Evolutionary conservation across 1,139 yeast species (phyloP), one percentile per base, ranked within the genome.

Genomic region (Sugiyamaella grinbergsii): DNA sequence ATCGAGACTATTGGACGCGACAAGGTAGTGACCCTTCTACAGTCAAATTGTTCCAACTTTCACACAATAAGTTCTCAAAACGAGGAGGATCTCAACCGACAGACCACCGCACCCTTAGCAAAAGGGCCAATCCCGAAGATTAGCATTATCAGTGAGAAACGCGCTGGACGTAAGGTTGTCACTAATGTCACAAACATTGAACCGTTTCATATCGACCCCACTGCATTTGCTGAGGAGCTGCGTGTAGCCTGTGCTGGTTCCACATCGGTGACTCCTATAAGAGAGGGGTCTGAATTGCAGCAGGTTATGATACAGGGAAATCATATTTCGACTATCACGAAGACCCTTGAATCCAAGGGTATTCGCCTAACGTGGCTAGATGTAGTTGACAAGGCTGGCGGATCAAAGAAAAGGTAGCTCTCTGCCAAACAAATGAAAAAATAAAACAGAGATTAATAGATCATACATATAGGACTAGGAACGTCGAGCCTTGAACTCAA

Each of bases 281-380:
- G 54, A 39, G 70, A 66, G 39, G 70, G 69, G 2, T 52, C 62
- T 8, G 80, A 78, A 22, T 63, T 77, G 5, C 69, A 74, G 23
- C 95, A 87, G 59, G 90, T 91, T 1, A 76, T 82, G 45, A 95
- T 93, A 2, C 98, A 93, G 68, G 98, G 98, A 0, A 88, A 94
- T 2, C 98, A 93, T 64, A 83, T 84, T 13, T 77, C 79, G 47
- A 68, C 78, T 1, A 80, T 87, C 11, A 71, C 75, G 16, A 82
- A 81, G 3, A 66, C 83, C 33, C 71, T 91, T 53, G 77, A 76
- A 28, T 77, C 82, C 55, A 72, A 74, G 50, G 96, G 97, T 0
- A 70, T 93, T 16, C 83, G 86, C 20, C 66, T 76, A 2, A 67
- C 75, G n/a, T 85, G 84, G 80, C 82, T 88, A 22, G 77, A 78